Evolutionary conservation across 768 basidiomycete species (phyloP).

Genomic region (Strobilomyces echinocephalus): DNA sequence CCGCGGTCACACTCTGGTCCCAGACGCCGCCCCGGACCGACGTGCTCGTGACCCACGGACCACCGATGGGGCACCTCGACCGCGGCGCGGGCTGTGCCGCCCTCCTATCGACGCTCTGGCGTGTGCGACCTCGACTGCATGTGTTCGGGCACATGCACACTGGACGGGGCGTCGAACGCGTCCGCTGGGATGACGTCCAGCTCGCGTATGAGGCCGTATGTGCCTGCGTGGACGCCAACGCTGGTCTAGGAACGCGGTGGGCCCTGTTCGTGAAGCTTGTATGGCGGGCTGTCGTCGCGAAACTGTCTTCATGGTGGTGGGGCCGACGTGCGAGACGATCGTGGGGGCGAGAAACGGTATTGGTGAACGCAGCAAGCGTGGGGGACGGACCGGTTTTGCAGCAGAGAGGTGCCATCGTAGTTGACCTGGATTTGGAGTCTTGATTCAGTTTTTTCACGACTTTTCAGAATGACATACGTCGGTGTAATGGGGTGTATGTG

Average conservation of each 20-base stretch:
- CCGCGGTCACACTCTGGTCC: slow-evolving; percentile 22
- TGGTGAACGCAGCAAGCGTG: slow-evolving; percentile 32
- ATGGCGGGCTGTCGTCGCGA: slow-evolving; percentile 9
- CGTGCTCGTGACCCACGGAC: slow-evolving; percentile 42
- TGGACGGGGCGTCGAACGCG: slow-evolving; percentile 30
- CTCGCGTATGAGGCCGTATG: slow-evolving; percentile 28
- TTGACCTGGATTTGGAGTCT: slow-evolving; percentile 19
- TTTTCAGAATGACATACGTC: neutral
- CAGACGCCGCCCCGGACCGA: slow-evolving; percentile 31
- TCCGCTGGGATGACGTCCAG: slow-evolving; percentile 32
- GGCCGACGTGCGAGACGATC: slow-evolving; percentile 5
- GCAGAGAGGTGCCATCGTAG: slow-evolving; percentile 24
- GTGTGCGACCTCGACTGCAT: slow-evolving; percentile 33
- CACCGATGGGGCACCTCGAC: slow-evolving; percentile 35
- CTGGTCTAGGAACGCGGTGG: slow-evolving; percentile 8
- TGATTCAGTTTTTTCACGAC: neutral
- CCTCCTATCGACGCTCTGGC: slow-evolving; percentile 32
- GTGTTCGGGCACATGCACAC: slow-evolving; percentile 43
- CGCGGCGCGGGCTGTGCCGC: slow-evolving; percentile 28
- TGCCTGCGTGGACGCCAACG: slow-evolving; percentile 2
- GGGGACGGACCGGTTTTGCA: slow-evolving; percentile 16
- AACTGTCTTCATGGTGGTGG: slow-evolving; percentile 4
- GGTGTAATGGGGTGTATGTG: too few relatives aligned
- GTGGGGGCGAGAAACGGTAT: slow-evolving; percentile 18
- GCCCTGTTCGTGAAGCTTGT: slow-evolving; percentile 13